These are phyloP conservation scores for Pleurotus tuoliensis DNA, from an alignment of 768 basidiomycete species.

Conservation along the genomic window DNA sequence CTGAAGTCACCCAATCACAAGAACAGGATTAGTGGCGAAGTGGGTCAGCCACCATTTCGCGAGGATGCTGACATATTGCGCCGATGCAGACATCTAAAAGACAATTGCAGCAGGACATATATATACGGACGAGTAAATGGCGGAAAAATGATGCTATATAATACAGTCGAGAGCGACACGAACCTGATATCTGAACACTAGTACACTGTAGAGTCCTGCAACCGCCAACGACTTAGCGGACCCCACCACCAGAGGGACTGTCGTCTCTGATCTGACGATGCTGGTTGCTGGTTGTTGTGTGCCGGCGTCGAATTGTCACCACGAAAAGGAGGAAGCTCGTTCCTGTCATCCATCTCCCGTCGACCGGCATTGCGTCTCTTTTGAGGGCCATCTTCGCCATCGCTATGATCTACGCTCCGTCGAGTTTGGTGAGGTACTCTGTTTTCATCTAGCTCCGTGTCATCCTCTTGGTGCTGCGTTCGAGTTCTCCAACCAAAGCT, in stretches of 20 bases:
- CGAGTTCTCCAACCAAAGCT: conserved; percentile 47
- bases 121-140: no score
- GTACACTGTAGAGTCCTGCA: conserved; percentile 76
- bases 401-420: neutral
- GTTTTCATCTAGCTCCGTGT: conserved; percentile 12
- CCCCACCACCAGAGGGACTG: conserved; percentile 79
- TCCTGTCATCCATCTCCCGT: neutral
- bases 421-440: conserved; percentile 12
- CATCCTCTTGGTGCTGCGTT: conserved; percentile 9
- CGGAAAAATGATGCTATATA: no score
- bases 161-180: no score
- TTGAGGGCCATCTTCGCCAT: neutral
- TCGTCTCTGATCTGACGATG: neutral
- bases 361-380: neutral
- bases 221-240: conserved; percentile 66
- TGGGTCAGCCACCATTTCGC: no score
- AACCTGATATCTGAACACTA: conserved; percentile 13
- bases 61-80: no score
- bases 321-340: no score
- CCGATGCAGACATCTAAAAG: no score
- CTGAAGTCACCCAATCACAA: no score
- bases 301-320: no score
- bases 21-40: no score
- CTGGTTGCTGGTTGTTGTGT: neutral
- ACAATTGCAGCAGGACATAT: no score